Percentiles rank a stretch among this genome's conserved stretches.
Evolutionary conservation across 1,284 basidiomycete species (phyloP).

Genomic region (Bondarzewia mesenterica): DNA sequence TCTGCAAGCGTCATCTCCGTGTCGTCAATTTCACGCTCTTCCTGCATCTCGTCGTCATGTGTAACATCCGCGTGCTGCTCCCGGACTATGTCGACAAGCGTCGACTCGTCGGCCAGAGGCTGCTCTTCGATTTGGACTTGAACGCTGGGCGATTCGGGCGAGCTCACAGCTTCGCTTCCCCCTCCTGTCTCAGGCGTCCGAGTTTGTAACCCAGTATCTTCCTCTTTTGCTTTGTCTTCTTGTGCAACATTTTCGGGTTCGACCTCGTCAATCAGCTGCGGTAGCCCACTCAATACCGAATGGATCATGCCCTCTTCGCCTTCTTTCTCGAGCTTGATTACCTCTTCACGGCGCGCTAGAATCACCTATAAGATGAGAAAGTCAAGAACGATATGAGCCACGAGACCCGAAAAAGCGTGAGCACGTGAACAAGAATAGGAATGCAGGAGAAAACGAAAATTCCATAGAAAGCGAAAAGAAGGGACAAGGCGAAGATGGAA

Average conservation of each 20-base stretch:
- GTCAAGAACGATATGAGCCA: neutral
- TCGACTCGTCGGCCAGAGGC: neutral
- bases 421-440: too few species aligned
- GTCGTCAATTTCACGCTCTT: neutral
- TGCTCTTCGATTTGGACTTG: neutral
- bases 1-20: neutral
- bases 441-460: too few species aligned
- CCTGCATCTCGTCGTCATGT: neutral
- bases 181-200: neutral
- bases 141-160: neutral
- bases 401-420: neutral
- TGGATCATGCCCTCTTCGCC: slow-evolving; percentile 83
- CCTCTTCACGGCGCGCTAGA: slow-evolving; percentile 52
- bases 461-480: neutral
- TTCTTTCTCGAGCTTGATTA: slow-evolving; percentile 44
- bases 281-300: slow-evolving; percentile 67
- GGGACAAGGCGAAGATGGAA: neutral
- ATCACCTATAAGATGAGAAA: too few species aligned
- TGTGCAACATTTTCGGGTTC: neutral
- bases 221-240: neutral
- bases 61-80: neutral
- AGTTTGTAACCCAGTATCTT: neutral
- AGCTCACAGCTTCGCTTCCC: neutral
- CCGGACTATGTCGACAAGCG: neutral
- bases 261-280: slow-evolving; percentile 42